A percentile compares a stretch with the other conserved stretches of the same genome.
Conservation (phyloP, 2,329 filamentous ascomycete species). For the Colletotrichum incanum region DNA sequence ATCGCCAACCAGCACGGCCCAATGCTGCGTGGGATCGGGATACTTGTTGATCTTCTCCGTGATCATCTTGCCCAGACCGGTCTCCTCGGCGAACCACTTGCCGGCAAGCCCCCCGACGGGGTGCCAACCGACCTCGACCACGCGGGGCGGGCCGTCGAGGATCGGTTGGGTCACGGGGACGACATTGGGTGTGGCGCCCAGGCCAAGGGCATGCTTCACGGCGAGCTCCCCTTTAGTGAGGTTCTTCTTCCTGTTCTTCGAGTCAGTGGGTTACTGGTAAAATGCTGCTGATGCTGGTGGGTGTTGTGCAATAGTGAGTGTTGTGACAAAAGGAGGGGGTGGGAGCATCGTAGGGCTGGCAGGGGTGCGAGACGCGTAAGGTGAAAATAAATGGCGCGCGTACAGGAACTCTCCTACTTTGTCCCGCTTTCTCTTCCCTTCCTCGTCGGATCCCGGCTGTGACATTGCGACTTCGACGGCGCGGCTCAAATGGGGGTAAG, state of each 20-base stretch:
- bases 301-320: constrained; percentile 8
- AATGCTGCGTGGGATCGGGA: constrained; percentile 73
- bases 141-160: constrained; percentile 55
- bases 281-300: background rate
- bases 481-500: constrained; percentile 6
- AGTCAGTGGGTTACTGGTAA: constrained; percentile 36
- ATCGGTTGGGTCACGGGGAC: constrained; percentile 58
- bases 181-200: constrained; percentile 61
- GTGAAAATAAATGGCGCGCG: constrained; percentile 43
- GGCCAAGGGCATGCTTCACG: constrained; percentile 61
- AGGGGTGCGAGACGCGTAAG: background rate
- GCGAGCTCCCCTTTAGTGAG: constrained; percentile 57
- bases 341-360: constrained; percentile 13
- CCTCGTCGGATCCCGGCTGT: constrained; percentile 41
- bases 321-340: background rate
- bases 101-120: constrained; percentile 70
- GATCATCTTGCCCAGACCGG: constrained; percentile 69
- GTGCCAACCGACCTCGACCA: constrained; percentile 71
- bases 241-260: constrained; percentile 49
- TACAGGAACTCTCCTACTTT: constrained; percentile 54
- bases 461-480: constrained; percentile 24
- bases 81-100: constrained; percentile 72
- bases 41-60: constrained; percentile 68
- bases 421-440: constrained; percentile 51
- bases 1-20: constrained; percentile 71